phyloP scores from a whole-genome alignment of 345 rosid genomes.

The Eucalyptus marginata region DNA sequence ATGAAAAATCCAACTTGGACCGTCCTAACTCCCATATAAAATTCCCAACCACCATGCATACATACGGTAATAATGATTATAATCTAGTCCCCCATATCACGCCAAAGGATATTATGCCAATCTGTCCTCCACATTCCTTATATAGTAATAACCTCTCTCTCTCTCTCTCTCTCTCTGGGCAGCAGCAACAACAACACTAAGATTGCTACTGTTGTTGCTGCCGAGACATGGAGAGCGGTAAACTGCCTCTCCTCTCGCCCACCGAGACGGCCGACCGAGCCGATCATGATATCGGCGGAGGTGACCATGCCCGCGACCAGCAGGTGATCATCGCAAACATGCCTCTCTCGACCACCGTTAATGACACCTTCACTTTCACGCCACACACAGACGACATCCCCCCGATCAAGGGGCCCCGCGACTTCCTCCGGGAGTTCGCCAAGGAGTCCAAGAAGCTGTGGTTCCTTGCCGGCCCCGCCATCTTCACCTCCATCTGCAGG shows the following conservation, averaged over 20 bases:
- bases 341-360: not conserved
- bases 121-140: not conserved
- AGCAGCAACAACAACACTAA: not conserved
- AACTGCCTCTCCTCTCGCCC: not conserved
- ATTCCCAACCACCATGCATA: not conserved
- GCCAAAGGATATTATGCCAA: not conserved
- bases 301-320: not conserved
- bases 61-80: not conserved
- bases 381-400: slow-evolving; percentile 46
- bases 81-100: not conserved
- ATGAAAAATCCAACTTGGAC: not conserved
- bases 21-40: not conserved
- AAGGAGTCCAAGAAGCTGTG: slow-evolving; percentile 59
- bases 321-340: not conserved
- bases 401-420: slow-evolving; percentile 31
- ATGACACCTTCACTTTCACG: slow-evolving; percentile 16
- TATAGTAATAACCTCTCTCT: not conserved
- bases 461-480: slow-evolving; percentile 92
- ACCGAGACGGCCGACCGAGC: not conserved
- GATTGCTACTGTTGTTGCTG: not conserved
- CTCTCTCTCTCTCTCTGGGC: not conserved
- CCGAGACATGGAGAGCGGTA: not conserved
- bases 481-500: slow-evolving; percentile 68
- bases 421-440: slow-evolving; percentile 42
- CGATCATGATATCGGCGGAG: not conserved